Evolutionary conservation across 345 rosid species (phyloP), one percentile per base, ranked within the genome.

Genomic region (Theobroma cacao): DNA sequence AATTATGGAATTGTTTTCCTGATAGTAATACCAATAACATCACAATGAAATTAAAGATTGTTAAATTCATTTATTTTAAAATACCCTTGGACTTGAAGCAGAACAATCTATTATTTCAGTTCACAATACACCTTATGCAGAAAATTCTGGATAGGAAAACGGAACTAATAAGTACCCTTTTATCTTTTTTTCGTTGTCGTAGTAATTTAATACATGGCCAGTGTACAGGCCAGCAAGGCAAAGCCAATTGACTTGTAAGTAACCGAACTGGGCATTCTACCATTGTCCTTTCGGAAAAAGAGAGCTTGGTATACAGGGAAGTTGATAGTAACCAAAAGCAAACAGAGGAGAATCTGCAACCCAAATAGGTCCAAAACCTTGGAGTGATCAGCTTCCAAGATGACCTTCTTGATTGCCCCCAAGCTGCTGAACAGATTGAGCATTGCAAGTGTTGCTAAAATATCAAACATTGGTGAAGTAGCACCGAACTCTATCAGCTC

Each of bases 381-480:
- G 2, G 1, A 48, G 1, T 61, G n/a, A 61, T 38, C 45, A 18
- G 26, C 70, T n/a, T 66, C 40, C 53, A 53, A 43, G 20, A 81
- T 62, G 55, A 60, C 65, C 45, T 45, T 76, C 69, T 48, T 80
- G 30, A 82, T 75, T 74, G 60, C 80, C 4, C 79, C 79, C 60
- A 75, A 8, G 17, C 85, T 70, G 65, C 86, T 74, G 22, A 83
- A 75, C 18, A 84, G 59, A 72, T 86, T 87, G 45, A 89, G 82
- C 81, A 84, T 38, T 59, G 87, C 89, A 43, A 89, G 33, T 9
- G 87, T 85, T 18, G 90, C 79, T 52, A 87, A 40, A 55, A 83
- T 33, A 28, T 80, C 77, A 17, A 89, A 75, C 89, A 86, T 86
- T 22, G 85, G 83, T 28, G 88, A 87, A 58, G 84, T 7, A 11